Evolutionary conservation across 75 land plant species (phyloP).

Genomic region (Azolla pinnata): DNA sequence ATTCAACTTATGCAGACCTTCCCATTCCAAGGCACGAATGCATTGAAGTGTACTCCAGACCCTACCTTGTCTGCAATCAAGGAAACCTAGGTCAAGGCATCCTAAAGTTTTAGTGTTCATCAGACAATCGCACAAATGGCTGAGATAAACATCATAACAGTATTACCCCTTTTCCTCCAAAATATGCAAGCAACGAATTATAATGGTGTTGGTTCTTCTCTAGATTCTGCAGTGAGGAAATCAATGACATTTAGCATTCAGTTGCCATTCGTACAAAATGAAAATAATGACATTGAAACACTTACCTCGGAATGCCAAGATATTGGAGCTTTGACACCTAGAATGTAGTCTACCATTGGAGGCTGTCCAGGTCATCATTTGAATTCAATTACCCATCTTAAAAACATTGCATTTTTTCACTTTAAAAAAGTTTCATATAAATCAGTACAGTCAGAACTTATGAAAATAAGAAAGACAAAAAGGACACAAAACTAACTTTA

Average conservation of each 20-base stretch:
- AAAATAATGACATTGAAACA: constrained; percentile 4
- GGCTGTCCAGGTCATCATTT: too few relatives aligned
- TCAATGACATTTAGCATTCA: neutral
- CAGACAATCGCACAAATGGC: too few relatives aligned
- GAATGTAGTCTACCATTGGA: constrained; percentile 78
- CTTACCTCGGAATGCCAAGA: constrained; percentile 78
- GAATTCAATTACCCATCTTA: too few relatives aligned
- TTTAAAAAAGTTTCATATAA: too few relatives aligned
- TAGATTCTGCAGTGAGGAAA: constrained; percentile 44
- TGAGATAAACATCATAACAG: too few relatives aligned
- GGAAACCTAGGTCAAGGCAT: too few relatives aligned
- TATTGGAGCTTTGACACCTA: constrained; percentile 73
- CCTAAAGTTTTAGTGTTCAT: too few relatives aligned
- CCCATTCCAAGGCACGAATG: constrained; percentile 69
- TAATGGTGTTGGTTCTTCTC: constrained; percentile 72
- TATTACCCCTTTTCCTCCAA: constrained; percentile 64
- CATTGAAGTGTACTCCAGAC: constrained; percentile 92
- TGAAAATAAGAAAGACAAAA: too few relatives aligned
- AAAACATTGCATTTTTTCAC: too few relatives aligned
- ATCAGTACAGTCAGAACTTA: too few relatives aligned
- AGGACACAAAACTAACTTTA: too few relatives aligned
- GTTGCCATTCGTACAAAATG: neutral
- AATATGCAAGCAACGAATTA: constrained; percentile 50
- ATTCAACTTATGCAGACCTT: constrained; percentile 31
- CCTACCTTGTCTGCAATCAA: constrained; percentile 64